Evolutionary conservation across 2,329 filamentous ascomycete genomes (phyloP).

Genomic region (Aspergillus novofumigatus): DNA sequence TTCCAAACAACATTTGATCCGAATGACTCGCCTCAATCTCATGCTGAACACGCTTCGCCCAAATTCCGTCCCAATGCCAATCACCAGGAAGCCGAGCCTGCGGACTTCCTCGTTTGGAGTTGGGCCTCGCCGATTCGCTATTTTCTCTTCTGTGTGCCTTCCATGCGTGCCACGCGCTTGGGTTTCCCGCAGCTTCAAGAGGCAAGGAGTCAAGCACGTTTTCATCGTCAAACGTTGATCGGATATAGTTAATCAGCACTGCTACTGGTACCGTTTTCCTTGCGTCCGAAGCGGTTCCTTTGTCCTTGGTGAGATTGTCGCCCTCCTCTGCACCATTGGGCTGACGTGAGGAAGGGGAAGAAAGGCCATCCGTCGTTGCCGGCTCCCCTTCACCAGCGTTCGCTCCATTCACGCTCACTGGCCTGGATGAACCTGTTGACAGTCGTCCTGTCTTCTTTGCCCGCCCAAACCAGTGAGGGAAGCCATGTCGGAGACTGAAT

Average conservation of each 20-base stretch:
- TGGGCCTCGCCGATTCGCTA: conserved; percentile 10
- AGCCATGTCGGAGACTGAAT: conserved; percentile 86
- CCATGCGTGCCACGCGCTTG: conserved; percentile 94
- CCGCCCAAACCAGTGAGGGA: conserved; percentile 81
- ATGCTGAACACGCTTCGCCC: conserved; percentile 82
- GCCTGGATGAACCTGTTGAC: conserved; percentile 36
- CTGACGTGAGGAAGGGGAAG: conserved; percentile 5
- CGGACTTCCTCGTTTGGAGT: conserved; percentile 44
- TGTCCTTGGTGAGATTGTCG: conserved; percentile 9
- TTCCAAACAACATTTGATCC: conserved; percentile 74
- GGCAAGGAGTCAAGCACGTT: conserved; percentile 72
- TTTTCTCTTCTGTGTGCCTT: conserved; percentile 59
- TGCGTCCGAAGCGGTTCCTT: conserved; percentile 12
- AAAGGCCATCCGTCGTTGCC: not conserved
- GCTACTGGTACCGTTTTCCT: conserved; percentile 53
- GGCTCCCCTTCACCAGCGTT: conserved; percentile 2
- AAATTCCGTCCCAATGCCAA: conserved; percentile 98
- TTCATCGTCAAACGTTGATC: conserved; percentile 75
- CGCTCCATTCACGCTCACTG: conserved; percentile 41
- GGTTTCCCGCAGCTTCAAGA: conserved; percentile 78
- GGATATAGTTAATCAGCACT: conserved; percentile 74
- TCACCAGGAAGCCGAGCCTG: conserved; percentile 63
- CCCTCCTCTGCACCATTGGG: conserved; percentile 3
- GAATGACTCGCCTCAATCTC: conserved; percentile 72
- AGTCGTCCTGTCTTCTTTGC: conserved; percentile 42